Percentiles rank a stretch among this genome's conserved stretches.
Conservation (phyloP, 75 land plant species). For the Azolla pinnata region DNA sequence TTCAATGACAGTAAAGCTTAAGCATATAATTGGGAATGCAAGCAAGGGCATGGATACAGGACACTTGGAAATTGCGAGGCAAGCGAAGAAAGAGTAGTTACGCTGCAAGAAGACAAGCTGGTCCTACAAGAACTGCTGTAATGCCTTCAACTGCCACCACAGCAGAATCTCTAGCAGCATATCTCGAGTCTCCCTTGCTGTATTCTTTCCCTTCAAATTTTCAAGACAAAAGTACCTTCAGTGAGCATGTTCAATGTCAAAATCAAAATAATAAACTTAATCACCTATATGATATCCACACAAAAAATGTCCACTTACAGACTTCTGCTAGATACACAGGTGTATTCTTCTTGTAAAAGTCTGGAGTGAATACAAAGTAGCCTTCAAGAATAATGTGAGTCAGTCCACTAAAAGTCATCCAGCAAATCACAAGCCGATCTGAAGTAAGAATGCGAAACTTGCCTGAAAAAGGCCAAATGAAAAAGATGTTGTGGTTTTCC, state of each 20-base stretch:
- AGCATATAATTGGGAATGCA: no score
- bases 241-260: neutral
- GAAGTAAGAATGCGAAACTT: conserved; percentile 14
- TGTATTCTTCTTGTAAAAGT: conserved; percentile 62
- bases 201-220: conserved; percentile 84
- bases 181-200: conserved; percentile 92
- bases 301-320: conserved; percentile 56
- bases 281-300: no score
- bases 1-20: no score
- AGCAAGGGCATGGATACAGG: no score
- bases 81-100: conserved; percentile 26
- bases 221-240: neutral
- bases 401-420: conserved; percentile 81
- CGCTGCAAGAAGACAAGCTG: conserved; percentile 72
- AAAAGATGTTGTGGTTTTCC: neutral
- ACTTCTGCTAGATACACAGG: conserved; percentile 66
- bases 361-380: conserved; percentile 81
- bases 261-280: neutral
- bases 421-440: conserved; percentile 74
- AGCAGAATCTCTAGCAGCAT: conserved; percentile 63
- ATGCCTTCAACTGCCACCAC: conserved; percentile 74
- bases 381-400: conserved; percentile 83
- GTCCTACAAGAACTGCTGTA: conserved; percentile 74
- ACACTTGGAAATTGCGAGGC: no score
- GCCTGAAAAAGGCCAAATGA: conserved; percentile 8